Base-by-base conservation (phyloP, 495 filamentous ascomycete species). In the Bombardia bombarda region DNA sequence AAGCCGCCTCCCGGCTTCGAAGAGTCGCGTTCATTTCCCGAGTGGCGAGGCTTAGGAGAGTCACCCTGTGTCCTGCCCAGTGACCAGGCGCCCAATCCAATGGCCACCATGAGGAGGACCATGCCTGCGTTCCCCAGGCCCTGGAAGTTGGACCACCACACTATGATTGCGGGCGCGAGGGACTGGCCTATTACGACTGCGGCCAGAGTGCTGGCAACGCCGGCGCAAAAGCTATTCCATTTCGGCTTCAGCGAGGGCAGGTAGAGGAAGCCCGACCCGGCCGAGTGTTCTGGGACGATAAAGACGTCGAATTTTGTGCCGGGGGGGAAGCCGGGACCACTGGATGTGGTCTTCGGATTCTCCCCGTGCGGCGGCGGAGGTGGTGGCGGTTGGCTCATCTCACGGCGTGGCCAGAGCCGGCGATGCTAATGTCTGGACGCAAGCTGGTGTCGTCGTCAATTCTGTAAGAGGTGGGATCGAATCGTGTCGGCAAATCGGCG, bases 231-330 rank as follows among this genome's bases (percentile, higher is more conserved):
- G 61, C 87, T 93, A 65, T 96, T 96, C 50, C 81, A 71, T 52
- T 94, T 79, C 20, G 86, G 81, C 55, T 83, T 75, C 22, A 98
- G 61, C 0, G 87, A 95, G 0, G 92, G 92, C 18, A 98, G 78
- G 62, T 98, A 98, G 8, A 98, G 68, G 60, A 98, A 95, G 9
- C 92, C 92, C 0, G 79, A 75, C 45, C 92, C 92, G 10, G 90
- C 75, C 7, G 88, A 89, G 56, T 96, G 87, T n/a, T 86, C 86
- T 3, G 92, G 90, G 44, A 98, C 88, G 52, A 98, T 82, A 67
- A 96, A 96, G 65, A 96, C 93, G 65, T 97, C 90, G 68, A 93
- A 97, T 58, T 89, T 88, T 22, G 88, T 87, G 0, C 78, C 65
- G 0, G 87, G 88, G 2, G 93, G 71, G 42, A 80, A 83, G 7